Evolutionary conservation across 1,284 basidiomycete genomes (phyloP), one percentile per base, ranked within the genome.

Genomic region (Puccinia hordei): DNA sequence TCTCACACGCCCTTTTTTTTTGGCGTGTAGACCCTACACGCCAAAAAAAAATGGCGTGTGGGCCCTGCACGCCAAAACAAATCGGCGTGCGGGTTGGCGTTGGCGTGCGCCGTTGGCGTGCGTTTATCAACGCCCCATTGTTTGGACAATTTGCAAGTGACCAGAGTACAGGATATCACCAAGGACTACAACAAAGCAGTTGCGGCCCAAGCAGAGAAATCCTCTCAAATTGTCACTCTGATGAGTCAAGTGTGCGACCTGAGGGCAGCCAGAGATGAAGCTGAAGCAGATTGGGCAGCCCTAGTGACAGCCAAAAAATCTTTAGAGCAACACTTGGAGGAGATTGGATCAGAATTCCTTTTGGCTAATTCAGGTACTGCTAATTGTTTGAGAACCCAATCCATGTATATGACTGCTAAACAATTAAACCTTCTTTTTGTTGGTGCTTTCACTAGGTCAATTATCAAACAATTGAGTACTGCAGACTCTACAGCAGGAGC

Each of bases 191-290:
- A 93, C 81, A 88, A 91, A 0, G 91, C 92, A 0, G 89, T 89
- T 1, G 88, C 89, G 38, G 90, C 89, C 0, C 92, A 93, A 83
- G 87, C 90, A 0, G 92, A 93, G 82, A 91, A 93, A 82, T 93
- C 94, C 84, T 87, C 90, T 0, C 93, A 94, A 82, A 93, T 94
- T 80, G 90, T 93, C 19, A 88, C 90, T 1, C 88, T 94, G 9
- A 91, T 94, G 83, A 92, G 92, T 2, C 92, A 94, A 88, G 92
- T 94, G 74, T 90, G 92, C 65, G 92, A 95, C 83, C 88, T 95
- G 19, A 90, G 92, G 17, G 87, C 89, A 27, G 91, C 92, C 17
- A 87, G 94, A 81, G 92, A 94, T 83, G 93, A 95, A 82, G 91
- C 91, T 1, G 93, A 95, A 84, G 89, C 92, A 2, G 93, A 94